Evolutionary conservation across 176 grass and related monocot genomes (phyloP), one percentile per base, ranked within the genome.

Genomic region (Dactylis glomerata): DNA sequence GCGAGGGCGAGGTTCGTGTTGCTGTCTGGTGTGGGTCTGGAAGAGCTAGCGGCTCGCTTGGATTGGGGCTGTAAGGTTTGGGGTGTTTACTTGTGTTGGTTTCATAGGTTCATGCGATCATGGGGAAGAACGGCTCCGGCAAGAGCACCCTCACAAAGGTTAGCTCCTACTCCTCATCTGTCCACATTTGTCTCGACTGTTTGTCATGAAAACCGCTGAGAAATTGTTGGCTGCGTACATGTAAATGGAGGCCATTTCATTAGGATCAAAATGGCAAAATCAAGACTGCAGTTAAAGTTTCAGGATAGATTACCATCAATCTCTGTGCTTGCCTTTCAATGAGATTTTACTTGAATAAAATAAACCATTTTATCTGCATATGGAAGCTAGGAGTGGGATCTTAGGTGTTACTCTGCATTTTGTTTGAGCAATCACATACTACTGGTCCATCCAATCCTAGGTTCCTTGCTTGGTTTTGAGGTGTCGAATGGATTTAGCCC

Each of bases 131-230:
- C 54, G 93, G 96, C 74, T 99, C 96, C 6, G 91, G 96, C 24
- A 99, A 99, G 87, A 96, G 91, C 89, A 99, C 96, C 33, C 86
- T 99, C 72, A 84, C 93, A 37, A 99, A 99, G 91, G 93, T 95
- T 82, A 87, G 34, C 10, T 55, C 52, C 62, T 82, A 55, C 52
- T 54, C 4, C 44, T 82, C 67, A 70, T 38, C 22, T 10, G 3
- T 63, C 19, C 78, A 55, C 11, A 55, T 58, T 44, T 33, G 68
- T 41, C 8, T 55, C 55, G 50, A 14, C 32, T 85, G 27, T 64
- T 64, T 84, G 27, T 24, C 0, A 13, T 56, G 3, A 15, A 74
- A 45, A 55, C 8, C 30, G 5, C 69, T 76, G 55, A 11, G 1
- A 64, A 42, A 41, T 56, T 64, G 51, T 8, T 46, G 3, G 7